Conservation (phyloP, 768 basidiomycete genomes). For the Imleria badia region DNA sequence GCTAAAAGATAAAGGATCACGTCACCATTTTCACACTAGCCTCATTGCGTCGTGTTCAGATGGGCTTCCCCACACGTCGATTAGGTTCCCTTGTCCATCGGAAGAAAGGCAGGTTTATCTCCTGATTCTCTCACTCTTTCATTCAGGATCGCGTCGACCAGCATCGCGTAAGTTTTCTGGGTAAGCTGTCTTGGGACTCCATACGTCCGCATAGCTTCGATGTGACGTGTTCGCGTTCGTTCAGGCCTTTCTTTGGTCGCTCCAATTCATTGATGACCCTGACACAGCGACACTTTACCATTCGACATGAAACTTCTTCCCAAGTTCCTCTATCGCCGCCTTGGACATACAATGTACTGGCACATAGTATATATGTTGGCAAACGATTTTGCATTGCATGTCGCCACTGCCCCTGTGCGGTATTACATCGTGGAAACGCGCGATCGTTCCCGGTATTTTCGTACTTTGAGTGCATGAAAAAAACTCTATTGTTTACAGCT, state of each 20-base stretch:
- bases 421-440: constrained; percentile 22
- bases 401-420: constrained; percentile 28
- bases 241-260: constrained; percentile 10
- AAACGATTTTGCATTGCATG: constrained; percentile 15
- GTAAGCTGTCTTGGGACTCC: background rate
- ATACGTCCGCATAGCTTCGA: constrained; percentile 5
- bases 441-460: constrained; percentile 6
- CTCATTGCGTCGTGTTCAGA: constrained; percentile 2
- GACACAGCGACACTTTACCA: background rate
- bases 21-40: constrained; percentile 8
- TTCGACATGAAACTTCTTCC: constrained; percentile 12
- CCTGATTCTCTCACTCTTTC: constrained; percentile 3
- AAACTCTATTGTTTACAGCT: constrained; percentile 21
- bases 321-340: constrained; percentile 27
- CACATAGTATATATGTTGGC: background rate
- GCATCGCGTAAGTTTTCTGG: constrained; percentile 4
- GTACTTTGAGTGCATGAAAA: constrained; percentile 8
- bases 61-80: constrained; percentile 10
- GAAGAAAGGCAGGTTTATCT: background rate
- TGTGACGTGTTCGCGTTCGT: constrained; percentile 13
- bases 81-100: constrained; percentile 6
- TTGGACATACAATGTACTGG: constrained; percentile 21
- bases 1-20: constrained; percentile 8
- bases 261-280: constrained; percentile 25
- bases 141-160: constrained; percentile 7